Evolutionary conservation across 257 asterid species (phyloP), one percentile per base, ranked within the genome.

Genomic region (Solanum corneliomulleri): DNA sequence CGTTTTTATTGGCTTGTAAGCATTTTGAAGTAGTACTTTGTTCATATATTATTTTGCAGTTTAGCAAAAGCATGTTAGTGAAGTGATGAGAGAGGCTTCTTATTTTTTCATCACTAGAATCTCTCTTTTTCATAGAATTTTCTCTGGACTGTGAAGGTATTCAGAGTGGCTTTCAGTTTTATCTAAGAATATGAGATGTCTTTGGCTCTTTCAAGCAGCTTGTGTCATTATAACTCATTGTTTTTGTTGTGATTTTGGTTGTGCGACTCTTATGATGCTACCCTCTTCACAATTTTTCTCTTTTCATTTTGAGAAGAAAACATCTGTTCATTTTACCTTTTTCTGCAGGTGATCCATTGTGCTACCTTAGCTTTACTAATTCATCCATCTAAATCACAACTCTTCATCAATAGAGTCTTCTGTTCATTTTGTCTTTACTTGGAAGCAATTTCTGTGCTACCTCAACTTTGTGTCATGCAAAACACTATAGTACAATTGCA

Each of bases 381-480:
- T 85, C 92, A 90, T 78, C 94, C 94, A 78, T 86, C 92, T 42
- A 92, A 93, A 20, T 88, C 93, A 39, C 94, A 92, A 84, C 80
- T 90, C 87, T 72, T 87, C 47, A 18, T 89, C 33, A 90, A 92
- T 62, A 87, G 92, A 84, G 86, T 92, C 78, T 87, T 88, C 21
- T 90, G 94, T 93, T 90, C 91, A 3, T 92, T 92, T 82, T 88
- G 92, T 86, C 91, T 90, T 20, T 92, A 88, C 86, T 88, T 92
- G 71, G 92, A 92, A 88, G 93, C 93, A 66, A 92, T 88, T 52
- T 92, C 91, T 87, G 91, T 88, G 35, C 83, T 92, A 45, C 94
- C 93, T 85, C 94, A 92, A 31, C 88, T 92, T 87, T 89, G 91
- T 45, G 93, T 92, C 56, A 89, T 92, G 94, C 92, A 92, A 68